Evolutionary conservation across 768 basidiomycete species (phyloP).

Genomic region (Amanita pallidorosea): DNA sequence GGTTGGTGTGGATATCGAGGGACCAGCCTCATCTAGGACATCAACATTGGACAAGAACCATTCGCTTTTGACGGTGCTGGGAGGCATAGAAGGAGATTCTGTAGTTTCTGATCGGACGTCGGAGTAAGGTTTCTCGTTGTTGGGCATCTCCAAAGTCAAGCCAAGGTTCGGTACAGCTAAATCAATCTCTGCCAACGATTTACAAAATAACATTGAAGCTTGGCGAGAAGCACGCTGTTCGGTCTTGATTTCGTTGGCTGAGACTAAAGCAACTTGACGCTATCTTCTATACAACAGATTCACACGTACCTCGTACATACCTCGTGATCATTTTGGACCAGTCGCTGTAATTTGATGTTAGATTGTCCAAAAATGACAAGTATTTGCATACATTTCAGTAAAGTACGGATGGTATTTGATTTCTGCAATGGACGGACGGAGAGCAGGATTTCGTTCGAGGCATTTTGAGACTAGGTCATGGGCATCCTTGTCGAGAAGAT

Average conservation of each 20-base stretch:
- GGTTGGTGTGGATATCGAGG: background rate
- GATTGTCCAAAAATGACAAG: slow-evolving; percentile 6
- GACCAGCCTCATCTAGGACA: background rate
- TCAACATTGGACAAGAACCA: slow-evolving; percentile 1
- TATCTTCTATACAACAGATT: background rate
- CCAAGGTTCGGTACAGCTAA: background rate
- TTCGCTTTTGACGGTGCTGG: background rate
- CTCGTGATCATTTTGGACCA: slow-evolving; percentile 27
- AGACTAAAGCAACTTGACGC: background rate
- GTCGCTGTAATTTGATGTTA: slow-evolving; percentile 17
- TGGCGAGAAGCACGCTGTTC: background rate
- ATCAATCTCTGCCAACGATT: background rate
- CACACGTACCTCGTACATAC: slow-evolving; percentile 17
- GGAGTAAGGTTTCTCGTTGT: background rate
- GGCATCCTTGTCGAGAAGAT: slow-evolving; percentile 2
- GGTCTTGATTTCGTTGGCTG: background rate
- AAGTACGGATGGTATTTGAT: slow-evolving; percentile 43
- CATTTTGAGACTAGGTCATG: slow-evolving; percentile 25
- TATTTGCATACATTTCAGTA: slow-evolving; percentile 28
- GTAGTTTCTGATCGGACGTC: background rate
- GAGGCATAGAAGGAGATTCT: background rate
- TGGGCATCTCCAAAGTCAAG: background rate
- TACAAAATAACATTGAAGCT: background rate
- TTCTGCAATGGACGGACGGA: slow-evolving; percentile 28
- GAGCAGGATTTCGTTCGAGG: slow-evolving; percentile 41